Evolutionary conservation across 2,329 filamentous ascomycete species (phyloP), one percentile per base, ranked within the genome.

Genomic region (Botrytis porri): DNA sequence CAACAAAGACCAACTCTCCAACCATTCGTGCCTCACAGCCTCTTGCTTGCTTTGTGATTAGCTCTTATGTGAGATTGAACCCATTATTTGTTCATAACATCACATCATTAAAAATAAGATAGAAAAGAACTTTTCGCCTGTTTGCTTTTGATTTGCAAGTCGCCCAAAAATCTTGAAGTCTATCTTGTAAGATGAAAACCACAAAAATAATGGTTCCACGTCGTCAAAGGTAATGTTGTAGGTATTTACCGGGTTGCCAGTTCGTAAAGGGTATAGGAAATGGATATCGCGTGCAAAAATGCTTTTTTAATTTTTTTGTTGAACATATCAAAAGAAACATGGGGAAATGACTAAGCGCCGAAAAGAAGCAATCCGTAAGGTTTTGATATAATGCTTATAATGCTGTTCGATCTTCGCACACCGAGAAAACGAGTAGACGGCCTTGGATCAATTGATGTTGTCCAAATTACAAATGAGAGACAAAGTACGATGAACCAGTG

Each of bases 191-290:
- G 57, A 70, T 62, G 32, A 62, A 70, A 73, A 70, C 54, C 66
- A 70, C 71, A 75, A 59, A 51, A 73, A 45, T 48, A 51, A 63
- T 70, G 65, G 62, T 61, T 71, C 62, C 76, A 78, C 76, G 76
- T 79, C 76, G 77, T 80, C 75, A 77, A 78, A 77, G 73, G 75
- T 77, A 74, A 73, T 76, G 75, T 77, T 73, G 65, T 64, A 70
- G 79, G 75, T 80, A 79, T 80, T 75, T 79, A 78, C 79, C 78
- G 78, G 78, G 77, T 78, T 78, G 76, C 78, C 75, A 80, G 75
- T 78, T 79, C 78, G 76, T 80, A 78, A 70, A 79, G 76, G 76
- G 77, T 78, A 57, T 29, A 76, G 75, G 77, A 80, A 79, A 75
- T 77, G 76, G 80, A 77, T 78, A 79, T 78, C 77, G 78, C 79